Percentiles rank a stretch among this genome's conserved stretches.
Evolutionary conservation across 345 rosid species (phyloP).

Genomic region (Eutrema japonicum): DNA sequence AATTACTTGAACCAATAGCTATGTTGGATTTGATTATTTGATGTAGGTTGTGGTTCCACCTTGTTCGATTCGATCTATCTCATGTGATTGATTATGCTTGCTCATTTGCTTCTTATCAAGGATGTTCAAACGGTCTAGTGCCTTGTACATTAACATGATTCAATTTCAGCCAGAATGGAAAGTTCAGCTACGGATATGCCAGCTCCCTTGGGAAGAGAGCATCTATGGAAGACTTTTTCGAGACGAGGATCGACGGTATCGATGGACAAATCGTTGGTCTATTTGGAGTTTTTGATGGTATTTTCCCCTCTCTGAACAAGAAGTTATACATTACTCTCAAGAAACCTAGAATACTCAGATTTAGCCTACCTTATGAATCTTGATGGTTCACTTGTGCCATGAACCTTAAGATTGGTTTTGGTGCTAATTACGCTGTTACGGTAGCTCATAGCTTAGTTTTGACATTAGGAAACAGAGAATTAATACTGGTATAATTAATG

Average conservation of each 20-base stretch:
- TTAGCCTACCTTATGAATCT: not conserved
- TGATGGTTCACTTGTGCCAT: not conserved
- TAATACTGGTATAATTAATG: not conserved
- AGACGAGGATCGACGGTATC: slow-evolving; percentile 91
- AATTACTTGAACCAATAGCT: not conserved
- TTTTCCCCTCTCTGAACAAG: not conserved
- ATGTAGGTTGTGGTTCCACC: not conserved
- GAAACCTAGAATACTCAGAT: not conserved
- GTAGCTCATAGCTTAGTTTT: slow-evolving; percentile 15
- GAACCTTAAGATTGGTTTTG: not conserved
- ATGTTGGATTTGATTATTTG: not conserved
- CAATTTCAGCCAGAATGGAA: slow-evolving; percentile 76
- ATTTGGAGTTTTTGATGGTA: slow-evolving; percentile 99
- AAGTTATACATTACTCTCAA: not conserved
- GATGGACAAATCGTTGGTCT: slow-evolving; percentile 94
- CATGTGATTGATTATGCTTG: not conserved
- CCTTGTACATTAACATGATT: slow-evolving; percentile 3
- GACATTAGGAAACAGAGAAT: not conserved
- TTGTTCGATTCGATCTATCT: slow-evolving; percentile 1
- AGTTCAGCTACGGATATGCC: slow-evolving; percentile 97
- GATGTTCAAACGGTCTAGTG: not conserved
- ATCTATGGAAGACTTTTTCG: slow-evolving; percentile 98
- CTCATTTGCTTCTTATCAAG: not conserved
- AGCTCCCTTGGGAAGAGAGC: slow-evolving; percentile 94
- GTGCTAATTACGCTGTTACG: slow-evolving; percentile 3